A percentile compares a stretch with the other conserved stretches of the same genome.
Evolutionary conservation across 441 rosid genomes (phyloP).

Genomic region (Gossypium lobatum): DNA sequence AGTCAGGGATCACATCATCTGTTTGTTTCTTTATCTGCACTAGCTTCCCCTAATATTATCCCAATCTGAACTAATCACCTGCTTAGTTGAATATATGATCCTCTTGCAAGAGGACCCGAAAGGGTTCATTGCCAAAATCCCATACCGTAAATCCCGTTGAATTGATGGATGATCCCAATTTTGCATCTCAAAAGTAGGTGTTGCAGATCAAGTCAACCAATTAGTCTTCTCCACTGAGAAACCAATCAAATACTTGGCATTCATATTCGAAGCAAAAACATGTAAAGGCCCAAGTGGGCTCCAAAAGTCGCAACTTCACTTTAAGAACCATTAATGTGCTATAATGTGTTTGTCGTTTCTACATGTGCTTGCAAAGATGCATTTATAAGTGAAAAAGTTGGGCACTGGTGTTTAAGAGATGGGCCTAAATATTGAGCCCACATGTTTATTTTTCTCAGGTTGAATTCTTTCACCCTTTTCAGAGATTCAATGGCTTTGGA

Average conservation of each 20-base stretch:
- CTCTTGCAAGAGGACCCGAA: neutral
- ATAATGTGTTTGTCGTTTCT: neutral
- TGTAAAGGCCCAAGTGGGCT: neutral
- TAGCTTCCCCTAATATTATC: neutral
- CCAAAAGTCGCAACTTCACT: neutral
- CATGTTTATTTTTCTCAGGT: neutral
- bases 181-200: neutral
- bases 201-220: neutral
- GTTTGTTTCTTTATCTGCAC: neutral
- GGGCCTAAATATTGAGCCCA: neutral
- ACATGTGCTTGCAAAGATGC: neutral
- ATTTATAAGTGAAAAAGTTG: neutral
- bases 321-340: neutral
- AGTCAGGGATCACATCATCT: neutral
- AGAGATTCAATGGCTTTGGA: conserved; percentile 18
- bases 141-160: conserved; percentile 18
- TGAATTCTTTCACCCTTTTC: neutral
- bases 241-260: conserved; percentile 1
- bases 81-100: neutral
- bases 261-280: no score
- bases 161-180: conserved; percentile 23
- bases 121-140: conserved; percentile 11
- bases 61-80: neutral
- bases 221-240: conserved; percentile 6
- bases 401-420: neutral